A percentile compares a stretch with the other conserved stretches of the same genome.
phyloP scores from a whole-genome alignment of 208 protist species.

The Naegleria fowleri region DNA sequence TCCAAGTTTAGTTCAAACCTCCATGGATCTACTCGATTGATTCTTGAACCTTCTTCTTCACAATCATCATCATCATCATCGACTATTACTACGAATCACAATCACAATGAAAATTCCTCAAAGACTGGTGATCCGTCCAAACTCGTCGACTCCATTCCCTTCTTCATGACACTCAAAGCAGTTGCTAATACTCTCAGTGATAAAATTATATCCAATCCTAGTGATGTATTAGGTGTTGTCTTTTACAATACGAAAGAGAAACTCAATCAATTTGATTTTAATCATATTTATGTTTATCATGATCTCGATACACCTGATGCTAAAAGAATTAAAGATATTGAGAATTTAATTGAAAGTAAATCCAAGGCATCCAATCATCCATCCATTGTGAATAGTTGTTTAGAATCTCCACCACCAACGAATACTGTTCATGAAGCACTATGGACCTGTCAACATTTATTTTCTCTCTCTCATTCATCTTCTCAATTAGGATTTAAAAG shows the following conservation, averaged over 20 bases:
- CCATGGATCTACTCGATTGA: too few species aligned
- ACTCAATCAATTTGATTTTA: constrained; percentile 23
- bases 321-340: constrained; percentile 15
- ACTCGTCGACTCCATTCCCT: background rate
- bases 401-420: background rate
- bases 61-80: too few species aligned
- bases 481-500: constrained; percentile 49
- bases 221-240: background rate
- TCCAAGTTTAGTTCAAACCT: too few species aligned
- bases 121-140: background rate
- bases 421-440: constrained; percentile 40
- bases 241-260: constrained; percentile 12
- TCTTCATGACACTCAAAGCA: background rate
- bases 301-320: constrained; percentile 23
- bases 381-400: background rate
- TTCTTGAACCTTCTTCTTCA: too few species aligned
- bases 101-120: too few species aligned
- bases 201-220: constrained; percentile 5
- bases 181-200: background rate
- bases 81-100: too few species aligned
- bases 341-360: background rate
- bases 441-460: constrained; percentile 62
- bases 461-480: constrained; percentile 39
- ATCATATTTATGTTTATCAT: constrained; percentile 3
- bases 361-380: background rate